A percentile compares a stretch with the other conserved stretches of the same genome.
phyloP scores from a whole-genome alignment of 2,329 filamentous ascomycete genomes.

The Cladosporium oxysporum region DNA sequence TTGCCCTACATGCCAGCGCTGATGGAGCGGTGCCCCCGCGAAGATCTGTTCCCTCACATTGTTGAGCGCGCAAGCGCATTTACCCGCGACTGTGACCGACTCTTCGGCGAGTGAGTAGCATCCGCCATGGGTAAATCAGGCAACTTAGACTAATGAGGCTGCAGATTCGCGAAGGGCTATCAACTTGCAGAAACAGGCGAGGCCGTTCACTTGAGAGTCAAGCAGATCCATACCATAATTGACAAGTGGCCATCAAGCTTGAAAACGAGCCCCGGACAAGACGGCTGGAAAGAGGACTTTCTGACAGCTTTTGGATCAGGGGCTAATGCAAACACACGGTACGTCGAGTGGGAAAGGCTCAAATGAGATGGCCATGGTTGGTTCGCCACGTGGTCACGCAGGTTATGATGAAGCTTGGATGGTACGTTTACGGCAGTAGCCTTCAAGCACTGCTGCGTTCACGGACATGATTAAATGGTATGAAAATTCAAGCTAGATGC shows the following conservation, averaged over 20 bases:
- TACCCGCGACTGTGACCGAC: neutral
- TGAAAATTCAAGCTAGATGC: neutral
- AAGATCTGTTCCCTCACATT: too few species aligned
- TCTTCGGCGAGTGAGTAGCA: neutral
- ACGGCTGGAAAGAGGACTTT: neutral
- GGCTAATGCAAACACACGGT: neutral
- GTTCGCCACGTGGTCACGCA: neutral
- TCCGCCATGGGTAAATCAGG: neutral
- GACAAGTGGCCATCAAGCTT: conserved; percentile 26
- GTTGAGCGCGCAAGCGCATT: neutral
- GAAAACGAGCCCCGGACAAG: neutral
- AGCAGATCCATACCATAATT: conserved; percentile 24
- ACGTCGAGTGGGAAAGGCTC: neutral
- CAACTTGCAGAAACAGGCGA: conserved; percentile 15
- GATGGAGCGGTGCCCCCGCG: too few species aligned
- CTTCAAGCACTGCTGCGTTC: neutral
- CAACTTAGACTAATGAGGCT: neutral
- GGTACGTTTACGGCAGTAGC: neutral
- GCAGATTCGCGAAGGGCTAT: conserved; percentile 18
- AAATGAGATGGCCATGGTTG: too few species aligned
- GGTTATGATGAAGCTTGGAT: neutral
- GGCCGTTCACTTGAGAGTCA: conserved; percentile 17
- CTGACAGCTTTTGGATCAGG: neutral
- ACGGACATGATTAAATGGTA: neutral
- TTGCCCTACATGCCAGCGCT: too few species aligned